These are phyloP conservation scores for Penicillium brevicompactum DNA, from an alignment of 2,329 filamentous ascomycete species.

Conservation along the genomic window DNA sequence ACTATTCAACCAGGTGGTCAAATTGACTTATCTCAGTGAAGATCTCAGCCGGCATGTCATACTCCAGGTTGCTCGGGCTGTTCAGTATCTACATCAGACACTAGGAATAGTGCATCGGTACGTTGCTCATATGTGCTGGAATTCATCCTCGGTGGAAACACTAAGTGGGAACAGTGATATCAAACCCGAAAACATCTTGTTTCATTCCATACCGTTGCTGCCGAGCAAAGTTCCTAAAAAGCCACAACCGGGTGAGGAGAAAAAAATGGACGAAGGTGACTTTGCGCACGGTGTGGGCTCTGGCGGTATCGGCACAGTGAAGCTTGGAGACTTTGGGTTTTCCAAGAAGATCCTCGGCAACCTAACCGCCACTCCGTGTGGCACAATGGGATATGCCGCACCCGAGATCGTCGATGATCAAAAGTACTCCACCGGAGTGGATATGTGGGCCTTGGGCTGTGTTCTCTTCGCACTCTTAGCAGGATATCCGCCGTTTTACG, in stretches of 20 bases:
- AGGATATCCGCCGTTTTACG: slow-evolving; percentile 16
- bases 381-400: slow-evolving; percentile 13
- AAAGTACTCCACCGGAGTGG: slow-evolving; percentile 12
- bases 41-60: slow-evolving; percentile 15
- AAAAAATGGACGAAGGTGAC: slow-evolving; percentile 12
- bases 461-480: slow-evolving; percentile 11
- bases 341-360: slow-evolving; percentile 10
- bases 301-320: slow-evolving; percentile 11
- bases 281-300: slow-evolving; percentile 1
- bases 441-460: slow-evolving; percentile 17
- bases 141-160: too few species aligned
- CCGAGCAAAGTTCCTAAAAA: background rate
- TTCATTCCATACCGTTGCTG: slow-evolving; percentile 6
- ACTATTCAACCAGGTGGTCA: slow-evolving; percentile 13
- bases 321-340: slow-evolving; percentile 13
- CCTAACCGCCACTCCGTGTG: slow-evolving; percentile 12
- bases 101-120: slow-evolving; percentile 17
- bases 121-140: slow-evolving; percentile 9
- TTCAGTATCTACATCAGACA: slow-evolving; percentile 11
- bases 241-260: background rate
- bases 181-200: slow-evolving; percentile 16
- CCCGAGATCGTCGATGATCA: slow-evolving; percentile 12
- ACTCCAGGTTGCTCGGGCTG: slow-evolving; percentile 12
- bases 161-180: slow-evolving; percentile 8
- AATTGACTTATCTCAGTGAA: slow-evolving; percentile 20